A percentile compares a stretch with the other conserved stretches of the same genome.
Evolutionary conservation across 345 rosid species (phyloP).

Genomic region (Theobroma cacao): DNA sequence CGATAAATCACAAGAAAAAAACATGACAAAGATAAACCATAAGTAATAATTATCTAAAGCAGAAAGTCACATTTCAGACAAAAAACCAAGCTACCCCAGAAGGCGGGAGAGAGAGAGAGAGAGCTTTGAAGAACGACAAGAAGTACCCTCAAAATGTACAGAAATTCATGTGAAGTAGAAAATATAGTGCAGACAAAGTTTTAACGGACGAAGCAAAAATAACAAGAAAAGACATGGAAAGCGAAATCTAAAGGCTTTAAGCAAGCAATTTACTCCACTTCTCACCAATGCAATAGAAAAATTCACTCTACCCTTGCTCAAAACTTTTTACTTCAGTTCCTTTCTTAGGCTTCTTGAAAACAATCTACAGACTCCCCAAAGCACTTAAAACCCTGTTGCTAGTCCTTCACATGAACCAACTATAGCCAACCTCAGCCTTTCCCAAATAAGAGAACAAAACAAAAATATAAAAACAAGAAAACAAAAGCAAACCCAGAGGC

Average conservation of each 20-base stretch:
- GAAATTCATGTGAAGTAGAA: slow-evolving; percentile 6
- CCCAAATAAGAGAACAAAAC: background rate
- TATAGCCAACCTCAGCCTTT: background rate
- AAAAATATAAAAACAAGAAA: background rate
- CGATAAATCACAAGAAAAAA: background rate
- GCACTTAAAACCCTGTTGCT: background rate
- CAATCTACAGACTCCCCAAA: background rate
- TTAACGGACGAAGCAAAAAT: background rate
- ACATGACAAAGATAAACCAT: background rate
- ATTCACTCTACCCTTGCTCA: background rate
- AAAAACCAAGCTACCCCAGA: background rate
- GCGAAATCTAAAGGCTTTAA: background rate
- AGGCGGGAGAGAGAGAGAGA: background rate
- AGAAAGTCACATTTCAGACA: background rate
- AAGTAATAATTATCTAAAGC: background rate
- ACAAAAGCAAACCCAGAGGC: background rate
- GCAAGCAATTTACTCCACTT: background rate
- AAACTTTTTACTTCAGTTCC: background rate
- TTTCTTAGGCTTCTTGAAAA: background rate
- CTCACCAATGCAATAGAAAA: background rate
- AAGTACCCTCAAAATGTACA: slow-evolving; percentile 19
- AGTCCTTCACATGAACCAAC: background rate
- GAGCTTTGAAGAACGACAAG: background rate
- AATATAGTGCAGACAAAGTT: background rate
- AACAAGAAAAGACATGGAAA: background rate